phyloP scores from a whole-genome alignment of 108 stramenopile genomes.

The Nannochloropsis oceanica region DNA sequence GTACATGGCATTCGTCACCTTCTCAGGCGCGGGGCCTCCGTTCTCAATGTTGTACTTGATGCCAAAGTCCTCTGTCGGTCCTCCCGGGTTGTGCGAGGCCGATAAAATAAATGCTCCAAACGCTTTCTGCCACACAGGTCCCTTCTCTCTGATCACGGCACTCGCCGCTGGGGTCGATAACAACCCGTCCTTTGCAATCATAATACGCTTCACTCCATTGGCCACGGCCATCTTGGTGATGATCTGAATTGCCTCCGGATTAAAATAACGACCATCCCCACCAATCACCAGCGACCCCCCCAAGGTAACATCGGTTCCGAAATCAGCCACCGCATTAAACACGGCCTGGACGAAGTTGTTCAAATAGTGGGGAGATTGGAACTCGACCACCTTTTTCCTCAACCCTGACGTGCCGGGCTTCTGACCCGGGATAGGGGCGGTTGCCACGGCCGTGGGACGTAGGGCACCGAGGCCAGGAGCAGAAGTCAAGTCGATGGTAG shows the following conservation, averaged over 20 bases:
- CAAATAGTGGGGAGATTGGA: slow-evolving; percentile 63
- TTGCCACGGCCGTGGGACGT: slow-evolving; percentile 51
- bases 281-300: slow-evolving; percentile 83
- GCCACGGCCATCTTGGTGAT: slow-evolving; percentile 3
- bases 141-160: slow-evolving; percentile 80
- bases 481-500: slow-evolving; percentile 66
- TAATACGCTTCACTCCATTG: slow-evolving; percentile 59
- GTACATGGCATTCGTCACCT: slow-evolving; percentile 77
- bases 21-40: slow-evolving; percentile 93
- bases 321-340: slow-evolving; percentile 70
- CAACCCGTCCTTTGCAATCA: slow-evolving; percentile 90
- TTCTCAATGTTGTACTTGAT: slow-evolving; percentile 99
- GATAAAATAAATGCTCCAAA: slow-evolving; percentile 98
- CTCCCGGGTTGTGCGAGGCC: slow-evolving; percentile 99
- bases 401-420: slow-evolving; percentile 99
- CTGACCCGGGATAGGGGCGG: slow-evolving; percentile 87
- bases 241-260: slow-evolving; percentile 75
- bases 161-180: slow-evolving; percentile 95
- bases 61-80: slow-evolving; percentile 77
- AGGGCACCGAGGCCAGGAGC: slow-evolving; percentile 67
- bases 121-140: slow-evolving; percentile 83
- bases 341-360: slow-evolving; percentile 97
- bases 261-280: slow-evolving; percentile 98
- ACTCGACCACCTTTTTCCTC: slow-evolving; percentile 94
- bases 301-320: slow-evolving; percentile 59